Evolutionary conservation across 129 eudicot genomes (phyloP).

Genomic region (carrot (Daucus carota)): DNA sequence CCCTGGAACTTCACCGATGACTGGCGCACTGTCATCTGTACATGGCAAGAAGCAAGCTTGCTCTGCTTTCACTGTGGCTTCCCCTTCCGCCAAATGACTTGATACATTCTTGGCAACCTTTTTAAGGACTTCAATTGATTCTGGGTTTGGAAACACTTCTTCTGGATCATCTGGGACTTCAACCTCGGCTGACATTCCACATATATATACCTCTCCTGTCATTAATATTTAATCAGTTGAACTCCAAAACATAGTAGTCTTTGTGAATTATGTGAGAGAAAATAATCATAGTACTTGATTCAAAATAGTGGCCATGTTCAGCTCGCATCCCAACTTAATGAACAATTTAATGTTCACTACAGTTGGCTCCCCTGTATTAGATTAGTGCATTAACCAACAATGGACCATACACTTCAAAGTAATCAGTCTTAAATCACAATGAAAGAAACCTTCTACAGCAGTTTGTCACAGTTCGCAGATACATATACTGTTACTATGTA

Average conservation of each 20-base stretch:
- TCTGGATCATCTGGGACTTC: constrained; percentile 78
- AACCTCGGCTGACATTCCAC: constrained; percentile 71
- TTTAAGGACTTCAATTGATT: constrained; percentile 49
- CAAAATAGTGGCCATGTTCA: neutral
- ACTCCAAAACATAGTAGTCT: neutral
- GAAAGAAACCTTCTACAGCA: neutral
- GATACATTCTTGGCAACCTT: constrained; percentile 56
- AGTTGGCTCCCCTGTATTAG: neutral
- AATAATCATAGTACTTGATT: neutral
- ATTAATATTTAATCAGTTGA: neutral
- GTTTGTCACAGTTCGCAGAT: neutral
- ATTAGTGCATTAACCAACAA: neutral
- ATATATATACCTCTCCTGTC: constrained; percentile 88
- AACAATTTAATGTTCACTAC: neutral
- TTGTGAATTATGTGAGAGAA: neutral
- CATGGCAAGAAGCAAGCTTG: constrained; percentile 84
- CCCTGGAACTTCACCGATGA: constrained; percentile 74
- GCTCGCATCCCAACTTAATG: neutral
- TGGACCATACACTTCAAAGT: neutral
- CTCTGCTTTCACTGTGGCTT: constrained; percentile 59
- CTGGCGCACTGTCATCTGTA: constrained; percentile 62
- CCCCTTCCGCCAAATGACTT: constrained; percentile 49
- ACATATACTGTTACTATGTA: neutral
- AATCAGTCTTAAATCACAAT: neutral
- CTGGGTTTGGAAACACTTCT: constrained; percentile 43